These are phyloP conservation scores for Flaveria bidentis DNA, from an alignment of 129 eudicot species.

Conservation along the genomic window DNA sequence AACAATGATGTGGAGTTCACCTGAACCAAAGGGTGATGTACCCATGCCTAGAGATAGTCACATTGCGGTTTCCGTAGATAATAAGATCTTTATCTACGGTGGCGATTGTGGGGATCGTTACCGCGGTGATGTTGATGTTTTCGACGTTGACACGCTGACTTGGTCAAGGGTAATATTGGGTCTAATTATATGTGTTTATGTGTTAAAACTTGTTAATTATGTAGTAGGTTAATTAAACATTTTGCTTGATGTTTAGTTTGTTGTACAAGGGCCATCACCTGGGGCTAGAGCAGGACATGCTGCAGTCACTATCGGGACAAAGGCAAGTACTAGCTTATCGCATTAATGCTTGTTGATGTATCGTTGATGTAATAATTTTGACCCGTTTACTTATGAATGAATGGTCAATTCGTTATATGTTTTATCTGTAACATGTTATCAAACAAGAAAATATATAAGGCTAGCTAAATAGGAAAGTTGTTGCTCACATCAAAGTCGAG, in stretches of 20 bases:
- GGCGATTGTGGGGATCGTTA: conserved; percentile 93
- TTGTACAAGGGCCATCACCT: conserved; percentile 64
- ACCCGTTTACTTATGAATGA: not conserved
- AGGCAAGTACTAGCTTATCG: conserved; percentile 45
- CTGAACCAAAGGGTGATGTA: conserved; percentile 47
- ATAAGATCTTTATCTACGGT: conserved; percentile 65
- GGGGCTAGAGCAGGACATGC: conserved; percentile 93
- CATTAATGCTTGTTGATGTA: not conserved
- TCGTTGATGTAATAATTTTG: not conserved
- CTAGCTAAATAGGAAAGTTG: not conserved
- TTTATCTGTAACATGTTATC: not conserved
- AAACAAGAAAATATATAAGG: not conserved
- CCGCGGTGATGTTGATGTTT: conserved; percentile 72
- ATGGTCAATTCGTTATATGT: not conserved
- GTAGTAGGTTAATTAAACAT: not conserved
- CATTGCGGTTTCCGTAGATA: conserved; percentile 58
- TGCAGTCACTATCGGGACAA: conserved; percentile 64
- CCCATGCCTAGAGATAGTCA: conserved; percentile 94
- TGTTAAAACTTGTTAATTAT: not conserved
- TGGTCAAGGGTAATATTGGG: conserved; percentile 71
- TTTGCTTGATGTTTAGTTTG: conserved; percentile 39
- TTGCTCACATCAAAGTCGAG: not conserved
- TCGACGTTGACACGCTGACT: conserved; percentile 56
- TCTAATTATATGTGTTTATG: not conserved
- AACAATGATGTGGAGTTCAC: conserved; percentile 75